Evolutionary conservation across 2,329 filamentous ascomycete genomes (phyloP).

Genomic region (Neoscytalidium dimidiatum): DNA sequence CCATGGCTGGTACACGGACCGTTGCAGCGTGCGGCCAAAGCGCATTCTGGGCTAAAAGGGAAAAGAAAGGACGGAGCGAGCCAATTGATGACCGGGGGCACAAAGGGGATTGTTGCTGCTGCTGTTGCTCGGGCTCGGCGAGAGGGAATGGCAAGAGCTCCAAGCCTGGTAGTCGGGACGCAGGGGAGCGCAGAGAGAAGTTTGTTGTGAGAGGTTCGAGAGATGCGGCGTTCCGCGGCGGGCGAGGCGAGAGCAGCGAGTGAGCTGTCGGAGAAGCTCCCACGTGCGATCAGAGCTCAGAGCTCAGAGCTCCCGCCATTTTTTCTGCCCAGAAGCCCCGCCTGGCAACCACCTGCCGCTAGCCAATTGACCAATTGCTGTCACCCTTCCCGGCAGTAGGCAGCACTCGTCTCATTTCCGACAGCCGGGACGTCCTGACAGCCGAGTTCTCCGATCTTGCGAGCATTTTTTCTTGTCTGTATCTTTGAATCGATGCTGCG

Average conservation of each 20-base stretch:
- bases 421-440: neutral
- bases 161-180: neutral
- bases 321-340: slow-evolving; percentile 1
- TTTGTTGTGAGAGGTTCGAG: neutral
- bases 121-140: neutral
- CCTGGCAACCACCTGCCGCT: neutral
- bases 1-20: slow-evolving; percentile 83
- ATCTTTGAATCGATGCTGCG: neutral
- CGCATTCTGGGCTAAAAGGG: slow-evolving; percentile 62
- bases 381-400: no score
- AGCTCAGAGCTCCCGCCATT: no score
- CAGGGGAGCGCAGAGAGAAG: neutral
- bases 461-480: neutral
- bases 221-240: neutral
- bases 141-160: neutral
- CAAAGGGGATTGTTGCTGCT: neutral
- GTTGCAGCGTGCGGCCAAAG: slow-evolving; percentile 85
- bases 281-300: slow-evolving; percentile 15
- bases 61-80: neutral
- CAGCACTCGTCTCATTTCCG: no score
- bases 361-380: neutral
- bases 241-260: neutral
- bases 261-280: slow-evolving; percentile 9
- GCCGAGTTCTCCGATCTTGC: neutral
- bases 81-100: neutral